Conservation (phyloP, 2,329 filamentous ascomycete species). For the Calycina marina region DNA sequence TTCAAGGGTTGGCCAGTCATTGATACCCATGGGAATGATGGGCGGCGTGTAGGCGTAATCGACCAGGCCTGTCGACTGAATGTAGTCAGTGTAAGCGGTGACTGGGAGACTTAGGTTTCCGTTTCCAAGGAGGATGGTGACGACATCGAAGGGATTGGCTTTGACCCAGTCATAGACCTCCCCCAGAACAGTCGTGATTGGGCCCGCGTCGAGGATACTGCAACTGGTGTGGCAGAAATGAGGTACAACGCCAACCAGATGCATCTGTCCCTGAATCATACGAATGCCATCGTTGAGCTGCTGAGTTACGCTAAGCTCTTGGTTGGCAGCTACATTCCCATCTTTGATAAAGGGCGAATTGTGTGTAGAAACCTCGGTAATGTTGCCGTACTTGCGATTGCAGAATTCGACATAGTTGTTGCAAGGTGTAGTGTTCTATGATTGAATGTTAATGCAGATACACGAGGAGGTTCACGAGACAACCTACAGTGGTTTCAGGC, state of each 20-base stretch:
- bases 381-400: constrained; percentile 61
- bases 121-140: constrained; percentile 78
- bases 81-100: constrained; percentile 47
- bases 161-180: constrained; percentile 60
- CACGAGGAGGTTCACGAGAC: no score
- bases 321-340: constrained; percentile 64
- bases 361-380: constrained; percentile 64
- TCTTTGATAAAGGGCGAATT: constrained; percentile 64
- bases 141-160: constrained; percentile 68
- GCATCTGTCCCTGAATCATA: constrained; percentile 48
- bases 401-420: constrained; percentile 71
- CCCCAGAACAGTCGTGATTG: constrained; percentile 58
- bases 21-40: constrained; percentile 51
- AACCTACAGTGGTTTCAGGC: no score
- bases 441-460: constrained; percentile 28
- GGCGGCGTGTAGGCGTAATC: constrained; percentile 62
- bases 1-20: constrained; percentile 74
- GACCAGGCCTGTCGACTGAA: constrained; percentile 57
- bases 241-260: constrained; percentile 42
- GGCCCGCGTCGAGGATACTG: constrained; percentile 66
- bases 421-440: constrained; percentile 64
- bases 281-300: constrained; percentile 69
- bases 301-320: constrained; percentile 47
- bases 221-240: constrained; percentile 82
- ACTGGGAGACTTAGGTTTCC: constrained; percentile 51